phyloP scores from a whole-genome alignment of 2,329 filamentous ascomycete genomes.

The Fusarium tuaranense region DNA sequence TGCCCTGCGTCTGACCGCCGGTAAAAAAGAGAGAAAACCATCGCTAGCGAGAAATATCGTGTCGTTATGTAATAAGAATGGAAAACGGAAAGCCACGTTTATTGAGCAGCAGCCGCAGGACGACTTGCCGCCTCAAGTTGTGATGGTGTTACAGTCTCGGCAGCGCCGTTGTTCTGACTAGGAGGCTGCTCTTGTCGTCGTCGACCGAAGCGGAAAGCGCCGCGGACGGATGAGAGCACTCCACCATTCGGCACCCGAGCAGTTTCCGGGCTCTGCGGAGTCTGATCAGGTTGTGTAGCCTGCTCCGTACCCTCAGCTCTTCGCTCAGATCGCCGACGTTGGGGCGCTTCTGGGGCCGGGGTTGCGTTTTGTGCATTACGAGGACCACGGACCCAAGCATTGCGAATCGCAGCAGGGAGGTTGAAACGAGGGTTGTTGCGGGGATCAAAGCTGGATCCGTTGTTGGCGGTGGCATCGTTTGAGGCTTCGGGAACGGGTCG shows the following conservation, averaged over 20 bases:
- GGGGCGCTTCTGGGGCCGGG: conserved; percentile 4
- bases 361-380: conserved; percentile 12
- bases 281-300: conserved; percentile 20
- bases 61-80: conserved; percentile 35
- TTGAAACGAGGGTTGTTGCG: conserved; percentile 60
- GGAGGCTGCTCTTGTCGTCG: conserved; percentile 38
- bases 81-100: conserved; percentile 12
- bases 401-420: conserved; percentile 57
- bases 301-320: conserved; percentile 26
- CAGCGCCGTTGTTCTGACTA: conserved; percentile 9
- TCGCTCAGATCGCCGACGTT: conserved; percentile 20
- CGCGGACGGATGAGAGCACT: conserved; percentile 49
- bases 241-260: conserved; percentile 35
- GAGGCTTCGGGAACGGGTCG: conserved; percentile 64
- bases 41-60: conserved; percentile 42
- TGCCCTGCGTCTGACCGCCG: conserved; percentile 29
- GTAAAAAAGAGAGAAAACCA: conserved; percentile 47
- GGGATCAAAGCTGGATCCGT: conserved; percentile 45
- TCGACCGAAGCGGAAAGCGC: conserved; percentile 48
- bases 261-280: conserved; percentile 21
- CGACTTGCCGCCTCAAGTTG: conserved; percentile 60
- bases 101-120: conserved; percentile 33
- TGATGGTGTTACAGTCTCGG: conserved; percentile 55
- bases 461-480: conserved; percentile 50
- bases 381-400: conserved; percentile 52